A percentile compares a stretch with the other conserved stretches of the same genome.
These are phyloP conservation scores for Dactylellina cionopaga DNA, from an alignment of 2,329 filamentous ascomycete species.

Conservation along the genomic window DNA sequence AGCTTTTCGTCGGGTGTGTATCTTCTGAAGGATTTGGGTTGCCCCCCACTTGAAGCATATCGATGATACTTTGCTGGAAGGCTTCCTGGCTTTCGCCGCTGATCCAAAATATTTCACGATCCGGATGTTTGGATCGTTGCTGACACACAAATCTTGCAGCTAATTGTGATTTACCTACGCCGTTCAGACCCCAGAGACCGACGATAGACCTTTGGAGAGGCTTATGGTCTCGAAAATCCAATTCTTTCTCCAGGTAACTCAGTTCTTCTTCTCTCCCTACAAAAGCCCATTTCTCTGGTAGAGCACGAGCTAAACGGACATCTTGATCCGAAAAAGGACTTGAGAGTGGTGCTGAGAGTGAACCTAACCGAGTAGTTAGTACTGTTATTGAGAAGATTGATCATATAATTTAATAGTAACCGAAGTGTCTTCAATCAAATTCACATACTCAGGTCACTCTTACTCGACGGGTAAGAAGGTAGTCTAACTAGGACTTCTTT, in stretches of 20 bases:
- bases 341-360: not conserved
- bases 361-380: no score
- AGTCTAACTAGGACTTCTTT: not conserved
- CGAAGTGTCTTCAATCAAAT: not conserved
- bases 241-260: not conserved
- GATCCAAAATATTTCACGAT: constrained; percentile 4
- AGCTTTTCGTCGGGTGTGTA: no score
- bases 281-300: not conserved
- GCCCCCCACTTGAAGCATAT: not conserved
- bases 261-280: not conserved
- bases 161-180: not conserved
- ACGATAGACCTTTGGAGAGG: not conserved
- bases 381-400: not conserved
- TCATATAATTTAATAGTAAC: not conserved
- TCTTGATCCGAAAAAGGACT: constrained; percentile 1
- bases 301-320: not conserved
- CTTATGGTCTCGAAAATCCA: not conserved
- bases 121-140: not conserved
- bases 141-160: not conserved
- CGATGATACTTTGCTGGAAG: not conserved
- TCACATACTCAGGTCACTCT: not conserved
- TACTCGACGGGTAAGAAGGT: not conserved
- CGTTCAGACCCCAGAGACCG: constrained; percentile 1
- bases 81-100: not conserved
- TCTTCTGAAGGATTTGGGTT: no score